Base-by-base conservation (phyloP, 352 stramenopile species). In the Globisporangium nagaii region DNA sequence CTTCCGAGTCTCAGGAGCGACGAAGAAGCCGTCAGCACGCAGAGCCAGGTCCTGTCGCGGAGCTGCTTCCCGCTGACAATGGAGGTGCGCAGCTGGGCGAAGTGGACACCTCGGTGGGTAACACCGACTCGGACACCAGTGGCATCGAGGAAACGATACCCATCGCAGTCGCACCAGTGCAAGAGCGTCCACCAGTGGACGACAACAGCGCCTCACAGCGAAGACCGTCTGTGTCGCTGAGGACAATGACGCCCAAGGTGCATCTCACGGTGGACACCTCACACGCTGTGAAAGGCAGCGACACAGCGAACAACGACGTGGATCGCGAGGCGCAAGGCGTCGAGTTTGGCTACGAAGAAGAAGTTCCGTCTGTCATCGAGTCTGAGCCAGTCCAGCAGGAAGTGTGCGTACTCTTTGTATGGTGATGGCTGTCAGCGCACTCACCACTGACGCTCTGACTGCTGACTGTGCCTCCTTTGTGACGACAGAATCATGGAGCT, bases 301-400 rank as follows among this genome's bases (percentile, higher is more conserved):
- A 76, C 27, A 45, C 22, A 0, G 36, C 44, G 8, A 39, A 54
- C 4, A 40, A 62, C 17, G 65, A 77, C 27, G 19, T 32, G 1
- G 53, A 62, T 43, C 60, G 66, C 15, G 65, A 68, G 11, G 48
- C 58, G 1, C 65, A 73, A 50, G 65, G 71, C 17, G 45, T 80
- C 4, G 68, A 50, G 13, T 83, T 77, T 53, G 75, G 61, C 11
- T 83, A 85, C 43, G 75, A 79, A 31, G 58, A 72, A 3, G 60
- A 68, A 15, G n/a, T 34, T 8, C 25, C 39, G 22, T 31, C 27
- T 36, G 30, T 47, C 41, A 11, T 12, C 2, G 36, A 32, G 50
- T 19, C 24, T 8, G 58, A 46, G 3, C 39, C 30, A 34, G 37
- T 47, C 10, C 12, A 27, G 7, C 41, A 52, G 30, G 57, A 65